A percentile compares a stretch with the other conserved stretches of the same genome.
Conservation (phyloP, 768 basidiomycete species). For the Serendipita indica region DNA sequence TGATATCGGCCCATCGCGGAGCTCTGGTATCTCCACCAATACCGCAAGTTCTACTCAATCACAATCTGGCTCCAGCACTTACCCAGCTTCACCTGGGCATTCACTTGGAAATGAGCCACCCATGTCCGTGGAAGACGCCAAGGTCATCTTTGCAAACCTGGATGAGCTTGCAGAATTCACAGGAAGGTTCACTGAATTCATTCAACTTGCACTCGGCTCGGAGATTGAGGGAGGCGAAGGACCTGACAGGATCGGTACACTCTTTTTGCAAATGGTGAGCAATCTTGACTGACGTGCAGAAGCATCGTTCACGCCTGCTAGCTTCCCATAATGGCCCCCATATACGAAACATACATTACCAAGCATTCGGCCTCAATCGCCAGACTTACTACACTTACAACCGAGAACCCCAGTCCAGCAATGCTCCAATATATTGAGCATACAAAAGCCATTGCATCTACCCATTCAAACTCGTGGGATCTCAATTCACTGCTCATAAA, state of each 20-base stretch:
- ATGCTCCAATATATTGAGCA: conserved; percentile 52
- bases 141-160: conserved; percentile 64
- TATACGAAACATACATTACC: conserved; percentile 70
- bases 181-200: conserved; percentile 44
- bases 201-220: conserved; percentile 52
- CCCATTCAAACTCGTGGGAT: conserved; percentile 81
- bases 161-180: conserved; percentile 59
- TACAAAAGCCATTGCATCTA: conserved; percentile 49
- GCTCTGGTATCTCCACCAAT: neutral
- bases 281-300: neutral
- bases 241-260: conserved; percentile 51
- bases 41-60: neutral
- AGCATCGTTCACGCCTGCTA: conserved; percentile 18
- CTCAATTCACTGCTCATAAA: conserved; percentile 90
- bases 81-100: conserved; percentile 16
- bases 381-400: conserved; percentile 38
- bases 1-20: conserved; percentile 23
- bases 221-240: conserved; percentile 48
- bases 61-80: conserved; percentile 7
- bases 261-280: conserved; percentile 58
- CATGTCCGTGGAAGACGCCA: conserved; percentile 55
- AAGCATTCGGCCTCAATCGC: conserved; percentile 60
- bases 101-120: conserved; percentile 27
- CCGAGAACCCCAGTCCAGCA: conserved; percentile 35
- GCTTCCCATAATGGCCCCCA: conserved; percentile 55